These are phyloP conservation scores for Starmerella khaoyaiensis DNA, from an alignment of 805 yeast genomes.

Conservation along the genomic window DNA sequence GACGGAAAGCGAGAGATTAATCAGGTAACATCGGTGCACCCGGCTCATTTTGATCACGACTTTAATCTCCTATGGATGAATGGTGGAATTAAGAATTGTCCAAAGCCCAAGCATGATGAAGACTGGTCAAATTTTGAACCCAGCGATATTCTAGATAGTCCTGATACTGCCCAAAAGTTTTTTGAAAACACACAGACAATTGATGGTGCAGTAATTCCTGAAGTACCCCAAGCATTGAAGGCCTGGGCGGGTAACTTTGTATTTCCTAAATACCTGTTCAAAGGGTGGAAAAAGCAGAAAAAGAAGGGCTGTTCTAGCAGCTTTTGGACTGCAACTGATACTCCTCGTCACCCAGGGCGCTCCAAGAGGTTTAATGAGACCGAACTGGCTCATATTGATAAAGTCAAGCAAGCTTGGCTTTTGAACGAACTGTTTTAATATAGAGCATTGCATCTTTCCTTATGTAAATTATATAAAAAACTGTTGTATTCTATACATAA, in stretches of 20 bases:
- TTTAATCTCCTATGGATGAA: slow-evolving; percentile 7
- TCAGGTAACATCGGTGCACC: slow-evolving; percentile 2
- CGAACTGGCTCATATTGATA: not conserved
- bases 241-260: no score
- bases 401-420: slow-evolving; percentile 2
- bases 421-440: no score
- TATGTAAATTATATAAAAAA: no score
- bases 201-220: slow-evolving; percentile 3
- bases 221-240: not conserved
- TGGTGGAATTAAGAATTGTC: slow-evolving; percentile 10
- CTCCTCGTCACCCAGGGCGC: not conserved
- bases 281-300: not conserved
- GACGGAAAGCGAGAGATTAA: no score
- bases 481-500: no score
- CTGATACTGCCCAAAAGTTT: not conserved
- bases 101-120: not conserved
- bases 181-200: not conserved
- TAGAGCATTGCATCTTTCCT: no score
- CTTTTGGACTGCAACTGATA: slow-evolving; percentile 7
- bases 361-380: not conserved
- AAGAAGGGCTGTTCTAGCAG: slow-evolving; percentile 7
- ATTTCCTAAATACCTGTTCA: no score
- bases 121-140: slow-evolving; percentile 1
- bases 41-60: slow-evolving; percentile 3
- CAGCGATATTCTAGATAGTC: not conserved